phyloP scores from a whole-genome alignment of 306 rosid species.

The Prunus mongolica region DNA sequence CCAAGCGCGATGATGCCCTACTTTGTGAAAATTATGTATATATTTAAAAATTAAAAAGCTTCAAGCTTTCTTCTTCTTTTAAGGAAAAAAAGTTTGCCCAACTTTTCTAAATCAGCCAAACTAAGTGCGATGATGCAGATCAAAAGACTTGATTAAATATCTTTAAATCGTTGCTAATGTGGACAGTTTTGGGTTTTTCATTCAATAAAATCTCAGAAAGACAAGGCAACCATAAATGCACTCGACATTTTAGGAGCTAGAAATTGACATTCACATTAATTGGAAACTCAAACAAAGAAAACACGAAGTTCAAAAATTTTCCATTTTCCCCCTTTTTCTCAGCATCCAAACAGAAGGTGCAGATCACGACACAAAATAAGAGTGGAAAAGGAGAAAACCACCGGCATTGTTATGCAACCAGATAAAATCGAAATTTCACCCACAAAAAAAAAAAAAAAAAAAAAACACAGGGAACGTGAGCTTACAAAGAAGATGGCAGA shows the following conservation, averaged over 20 bases:
- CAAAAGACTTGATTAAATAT: background rate
- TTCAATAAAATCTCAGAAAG: background rate
- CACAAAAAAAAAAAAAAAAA: background rate
- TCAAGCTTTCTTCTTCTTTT: background rate
- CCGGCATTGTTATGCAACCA: constrained; percentile 11
- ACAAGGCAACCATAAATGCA: background rate
- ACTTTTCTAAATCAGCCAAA: background rate
- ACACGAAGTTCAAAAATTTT: background rate
- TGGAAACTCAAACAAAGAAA: background rate
- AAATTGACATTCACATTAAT: background rate
- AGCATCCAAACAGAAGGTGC: constrained; percentile 11
- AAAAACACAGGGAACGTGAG: background rate
- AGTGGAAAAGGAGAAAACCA: background rate
- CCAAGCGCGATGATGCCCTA: background rate
- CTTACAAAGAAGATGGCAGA: constrained; percentile 35
- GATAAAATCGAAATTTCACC: background rate
- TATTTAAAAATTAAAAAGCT: background rate
- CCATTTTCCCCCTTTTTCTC: background rate
- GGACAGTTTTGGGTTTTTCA: background rate
- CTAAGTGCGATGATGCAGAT: no score
- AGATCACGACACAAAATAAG: background rate
- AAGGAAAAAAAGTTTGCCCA: background rate
- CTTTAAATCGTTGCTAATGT: background rate
- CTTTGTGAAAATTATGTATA: background rate
- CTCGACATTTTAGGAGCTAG: background rate